phyloP scores from a whole-genome alignment of 805 yeast species.

The Candida multigemmis region DNA sequence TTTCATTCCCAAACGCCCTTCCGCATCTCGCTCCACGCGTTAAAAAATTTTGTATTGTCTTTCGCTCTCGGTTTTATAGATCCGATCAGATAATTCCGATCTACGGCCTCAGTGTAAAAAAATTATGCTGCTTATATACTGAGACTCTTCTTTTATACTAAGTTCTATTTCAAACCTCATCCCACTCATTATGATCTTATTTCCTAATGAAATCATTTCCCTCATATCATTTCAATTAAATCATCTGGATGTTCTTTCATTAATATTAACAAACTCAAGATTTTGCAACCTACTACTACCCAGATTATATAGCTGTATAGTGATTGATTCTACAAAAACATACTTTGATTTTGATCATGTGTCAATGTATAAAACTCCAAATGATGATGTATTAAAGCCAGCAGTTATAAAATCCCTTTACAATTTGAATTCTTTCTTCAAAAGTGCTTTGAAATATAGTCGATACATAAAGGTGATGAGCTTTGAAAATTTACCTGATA shows the following conservation, averaged over 20 bases:
- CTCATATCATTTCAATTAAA: background rate
- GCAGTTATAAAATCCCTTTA: constrained; percentile 7
- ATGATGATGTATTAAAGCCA: constrained; percentile 1
- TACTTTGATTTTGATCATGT: background rate
- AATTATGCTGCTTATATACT: too few relatives aligned
- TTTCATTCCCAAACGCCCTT: too few relatives aligned
- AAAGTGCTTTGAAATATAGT: constrained; percentile 6
- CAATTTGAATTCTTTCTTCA: constrained; percentile 10
- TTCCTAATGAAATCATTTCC: too few relatives aligned
- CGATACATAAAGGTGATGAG: constrained; percentile 6
- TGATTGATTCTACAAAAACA: constrained; percentile 3
- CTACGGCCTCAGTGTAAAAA: too few relatives aligned
- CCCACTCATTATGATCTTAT: too few relatives aligned
- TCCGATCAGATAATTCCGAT: too few relatives aligned
- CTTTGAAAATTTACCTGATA: constrained; percentile 12
- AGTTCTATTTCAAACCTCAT: too few relatives aligned
- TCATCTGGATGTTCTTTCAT: background rate
- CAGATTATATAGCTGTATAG: constrained; percentile 4
- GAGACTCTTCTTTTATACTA: too few relatives aligned
- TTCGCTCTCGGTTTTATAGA: too few relatives aligned
- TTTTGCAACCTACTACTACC: constrained; percentile 3
- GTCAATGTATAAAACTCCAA: background rate
- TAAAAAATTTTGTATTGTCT: too few relatives aligned
- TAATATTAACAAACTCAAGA: constrained; percentile 1
- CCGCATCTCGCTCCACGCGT: too few relatives aligned